Percentiles rank a stretch among this genome's conserved stretches.
Evolutionary conservation across 139 green algal genomes (phyloP).

Genomic region (Chlorella ohadii): DNA sequence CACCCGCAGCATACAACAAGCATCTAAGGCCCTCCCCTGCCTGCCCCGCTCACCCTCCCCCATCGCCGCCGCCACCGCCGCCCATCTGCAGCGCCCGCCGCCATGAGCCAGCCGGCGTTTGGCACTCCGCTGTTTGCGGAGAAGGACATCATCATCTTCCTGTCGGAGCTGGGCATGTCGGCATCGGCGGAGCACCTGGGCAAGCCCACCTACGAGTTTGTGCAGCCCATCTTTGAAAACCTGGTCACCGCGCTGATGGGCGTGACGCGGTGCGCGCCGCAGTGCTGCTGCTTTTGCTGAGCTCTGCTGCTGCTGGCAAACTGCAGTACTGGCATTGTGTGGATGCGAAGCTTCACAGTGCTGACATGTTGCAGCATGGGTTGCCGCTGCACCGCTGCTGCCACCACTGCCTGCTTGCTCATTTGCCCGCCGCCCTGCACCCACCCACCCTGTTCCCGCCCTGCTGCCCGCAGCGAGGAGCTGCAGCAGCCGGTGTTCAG

Average conservation of each 20-base stretch:
- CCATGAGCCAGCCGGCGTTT: slow-evolving; percentile 66
- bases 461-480: slow-evolving; percentile 78
- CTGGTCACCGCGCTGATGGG: slow-evolving; percentile 80
- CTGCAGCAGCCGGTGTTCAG: slow-evolving; percentile 88
- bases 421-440: not conserved
- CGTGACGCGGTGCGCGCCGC: slow-evolving; percentile 63
- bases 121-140: slow-evolving; percentile 81
- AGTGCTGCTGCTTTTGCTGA: not conserved
- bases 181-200: slow-evolving; percentile 69
- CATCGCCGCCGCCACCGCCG: not conserved
- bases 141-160: slow-evolving; percentile 82
- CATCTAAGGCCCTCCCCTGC: not conserved
- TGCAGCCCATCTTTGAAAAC: slow-evolving; percentile 81
- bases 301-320: too few species aligned
- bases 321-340: too few species aligned
- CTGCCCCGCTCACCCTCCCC: not conserved
- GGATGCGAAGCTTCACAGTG: too few species aligned
- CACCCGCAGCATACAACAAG: too few species aligned
- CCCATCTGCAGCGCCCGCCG: not conserved
- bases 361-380: too few species aligned
- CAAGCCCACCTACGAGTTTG: slow-evolving; percentile 84
- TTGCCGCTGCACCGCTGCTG: not conserved
- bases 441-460: too few species aligned
- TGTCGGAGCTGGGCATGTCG: slow-evolving; percentile 85
- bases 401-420: not conserved